phyloP scores from a whole-genome alignment of 2,329 filamentous ascomycete species.

The Cladophialophora chaetospira region DNA sequence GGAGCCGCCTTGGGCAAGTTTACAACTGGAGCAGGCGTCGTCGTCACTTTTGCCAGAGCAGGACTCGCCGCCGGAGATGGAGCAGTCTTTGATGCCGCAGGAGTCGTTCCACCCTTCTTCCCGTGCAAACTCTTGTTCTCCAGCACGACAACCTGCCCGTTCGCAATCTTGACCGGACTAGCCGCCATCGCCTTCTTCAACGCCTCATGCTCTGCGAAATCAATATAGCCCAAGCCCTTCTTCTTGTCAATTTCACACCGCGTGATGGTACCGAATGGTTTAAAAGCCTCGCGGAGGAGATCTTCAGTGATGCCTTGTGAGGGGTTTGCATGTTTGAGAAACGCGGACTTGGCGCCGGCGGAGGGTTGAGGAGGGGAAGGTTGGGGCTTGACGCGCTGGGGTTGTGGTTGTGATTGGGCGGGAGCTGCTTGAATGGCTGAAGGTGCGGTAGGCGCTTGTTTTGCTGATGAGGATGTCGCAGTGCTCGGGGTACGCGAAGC shows the following conservation, averaged over 20 bases:
- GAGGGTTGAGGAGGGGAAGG: conserved; percentile 39
- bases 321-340: conserved; percentile 80
- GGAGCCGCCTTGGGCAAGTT: background rate
- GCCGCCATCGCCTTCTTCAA: conserved; percentile 78
- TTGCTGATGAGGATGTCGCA: conserved; percentile 14
- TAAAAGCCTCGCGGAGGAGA: conserved; percentile 72
- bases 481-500: conserved; percentile 24
- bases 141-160: conserved; percentile 82
- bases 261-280: conserved; percentile 70
- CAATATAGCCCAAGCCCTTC: conserved; percentile 91
- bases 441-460: conserved; percentile 9
- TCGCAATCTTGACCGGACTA: conserved; percentile 78
- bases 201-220: conserved; percentile 73
- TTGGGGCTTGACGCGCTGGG: background rate
- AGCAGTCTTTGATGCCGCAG: background rate
- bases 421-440: conserved; percentile 4
- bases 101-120: conserved; percentile 17
- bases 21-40: background rate
- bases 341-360: conserved; percentile 64
- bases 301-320: conserved; percentile 90
- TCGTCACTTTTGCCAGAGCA: conserved; percentile 5
- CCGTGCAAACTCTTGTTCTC: conserved; percentile 63
- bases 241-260: conserved; percentile 91
- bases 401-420: conserved; percentile 6
- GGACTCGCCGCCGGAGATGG: background rate